Evolutionary conservation across 345 rosid species (phyloP), one percentile per base, ranked within the genome.

Genomic region (Lepidium didymum): DNA sequence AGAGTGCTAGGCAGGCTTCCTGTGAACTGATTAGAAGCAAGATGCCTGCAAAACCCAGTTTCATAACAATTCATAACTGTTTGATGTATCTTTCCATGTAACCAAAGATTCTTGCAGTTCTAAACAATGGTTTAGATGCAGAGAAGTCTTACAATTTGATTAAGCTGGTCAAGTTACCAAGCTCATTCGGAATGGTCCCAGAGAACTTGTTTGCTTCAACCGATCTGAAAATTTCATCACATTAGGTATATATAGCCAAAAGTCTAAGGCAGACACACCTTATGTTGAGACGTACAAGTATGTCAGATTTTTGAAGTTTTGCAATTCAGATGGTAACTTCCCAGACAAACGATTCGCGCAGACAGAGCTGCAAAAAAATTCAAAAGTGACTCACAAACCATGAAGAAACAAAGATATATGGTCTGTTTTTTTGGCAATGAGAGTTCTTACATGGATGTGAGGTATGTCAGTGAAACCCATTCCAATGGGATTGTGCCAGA

Each of bases 161-260:
- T 60, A 84, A 62, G 77, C 68, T 81, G 56, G 64, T 74, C 19
- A 84, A 45, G 29, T 84, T 69, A 34, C 86, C 87, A 31, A 83
- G 72, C 69, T 84, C 84, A 4, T 74, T 27, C 33, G 92, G 86
- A 9, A 87, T 40, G 5, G 49, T 15, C 21, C 89, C 86, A 12
- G 70, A 83, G 67, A 87, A 81, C 15, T 75, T 67, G 75, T 84
- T 87, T 5, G 76, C 76, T 77, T 83, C 89, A 19, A 87, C 68
- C 59, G 13, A 46, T 74, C 93, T 87, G 77, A 29, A 56, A 62
- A 31, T 21, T 4, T 13, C 15, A 34, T 51, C 11, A 25, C 25
- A 41, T 31, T 5, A 33, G 34, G 8, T 7, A 27, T n/a, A n/a
- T n/a, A n/a, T 27, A 27, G 31, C 31, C 31, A 27, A 27, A 27